A percentile compares a stretch with the other conserved stretches of the same genome.
phyloP scores from a whole-genome alignment of 257 asterid species.

The Gentiana dahurica region DNA sequence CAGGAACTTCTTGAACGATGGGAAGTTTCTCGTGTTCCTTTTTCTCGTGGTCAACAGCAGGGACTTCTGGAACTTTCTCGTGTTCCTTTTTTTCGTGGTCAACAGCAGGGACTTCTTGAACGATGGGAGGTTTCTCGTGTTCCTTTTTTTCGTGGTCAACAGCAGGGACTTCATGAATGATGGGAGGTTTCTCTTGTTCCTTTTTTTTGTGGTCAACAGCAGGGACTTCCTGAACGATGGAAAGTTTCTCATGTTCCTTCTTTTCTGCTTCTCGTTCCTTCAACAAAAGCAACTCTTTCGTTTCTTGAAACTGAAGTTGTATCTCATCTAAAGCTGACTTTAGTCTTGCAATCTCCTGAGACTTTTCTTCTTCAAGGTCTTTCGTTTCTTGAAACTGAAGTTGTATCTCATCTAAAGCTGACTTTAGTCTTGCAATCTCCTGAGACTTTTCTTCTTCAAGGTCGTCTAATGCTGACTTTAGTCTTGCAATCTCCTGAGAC shows the following conservation, averaged over 20 bases:
- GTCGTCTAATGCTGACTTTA: conserved; percentile 52
- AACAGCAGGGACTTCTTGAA: neutral
- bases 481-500: conserved; percentile 42
- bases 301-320: conserved; percentile 38
- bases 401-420: conserved; percentile 50
- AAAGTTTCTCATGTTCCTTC: conserved; percentile 20
- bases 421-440: conserved; percentile 46
- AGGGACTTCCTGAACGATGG: neutral
- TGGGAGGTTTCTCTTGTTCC: conserved; percentile 18
- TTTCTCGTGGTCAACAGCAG: conserved; percentile 34
- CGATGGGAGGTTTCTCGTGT: conserved; percentile 16
- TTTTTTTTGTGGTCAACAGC: conserved; percentile 7
- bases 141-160: conserved; percentile 12
- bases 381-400: conserved; percentile 44
- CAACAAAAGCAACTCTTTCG: conserved; percentile 31
- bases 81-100: conserved; percentile 12
- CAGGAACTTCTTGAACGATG: neutral
- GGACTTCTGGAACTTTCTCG: conserved; percentile 16
- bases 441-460: conserved; percentile 50
- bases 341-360: conserved; percentile 44
- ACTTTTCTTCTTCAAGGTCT: conserved; percentile 46
- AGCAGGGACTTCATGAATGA: neutral
- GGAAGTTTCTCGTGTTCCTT: conserved; percentile 20
- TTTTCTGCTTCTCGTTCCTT: conserved; percentile 35
- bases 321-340: conserved; percentile 56